A percentile compares a stretch with the other conserved stretches of the same genome.
Conservation (phyloP, 78 protist species). For the Dictyostelium purpureum region DNA sequence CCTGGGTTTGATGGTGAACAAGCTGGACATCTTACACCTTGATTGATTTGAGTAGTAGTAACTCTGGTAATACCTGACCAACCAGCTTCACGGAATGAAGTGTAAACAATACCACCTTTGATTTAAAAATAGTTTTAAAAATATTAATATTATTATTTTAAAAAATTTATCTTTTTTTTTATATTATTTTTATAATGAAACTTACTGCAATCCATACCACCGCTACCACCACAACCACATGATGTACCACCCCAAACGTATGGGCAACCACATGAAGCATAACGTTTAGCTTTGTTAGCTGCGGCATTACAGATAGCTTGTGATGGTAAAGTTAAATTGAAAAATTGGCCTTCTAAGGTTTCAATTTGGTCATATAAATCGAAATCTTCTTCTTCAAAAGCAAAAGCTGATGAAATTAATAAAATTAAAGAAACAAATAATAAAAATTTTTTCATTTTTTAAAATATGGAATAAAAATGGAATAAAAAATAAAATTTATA, state of each 20-base stretch:
- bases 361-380: not conserved
- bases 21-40: conserved; percentile 49
- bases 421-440: not conserved
- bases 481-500: too few relatives aligned
- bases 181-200: too few relatives aligned
- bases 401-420: not conserved
- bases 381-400: not conserved
- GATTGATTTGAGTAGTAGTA: conserved; percentile 30
- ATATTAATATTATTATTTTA: too few relatives aligned
- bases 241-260: conserved; percentile 53
- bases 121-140: too few relatives aligned
- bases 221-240: conserved; percentile 66
- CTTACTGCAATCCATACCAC: conserved; percentile 77
- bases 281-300: conserved; percentile 11
- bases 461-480: not conserved
- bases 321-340: conserved; percentile 8
- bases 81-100: conserved; percentile 60
- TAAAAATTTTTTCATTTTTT: not conserved
- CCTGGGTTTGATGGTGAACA: conserved; percentile 15
- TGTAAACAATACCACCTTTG: conserved; percentile 65
- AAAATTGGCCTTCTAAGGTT: not conserved
- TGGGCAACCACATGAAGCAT: conserved; percentile 53
- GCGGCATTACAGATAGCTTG: not conserved
- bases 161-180: too few relatives aligned
- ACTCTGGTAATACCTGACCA: conserved; percentile 48